phyloP scores from a whole-genome alignment of 139 green algal genomes.

The Coelastrella sp. region DNA sequence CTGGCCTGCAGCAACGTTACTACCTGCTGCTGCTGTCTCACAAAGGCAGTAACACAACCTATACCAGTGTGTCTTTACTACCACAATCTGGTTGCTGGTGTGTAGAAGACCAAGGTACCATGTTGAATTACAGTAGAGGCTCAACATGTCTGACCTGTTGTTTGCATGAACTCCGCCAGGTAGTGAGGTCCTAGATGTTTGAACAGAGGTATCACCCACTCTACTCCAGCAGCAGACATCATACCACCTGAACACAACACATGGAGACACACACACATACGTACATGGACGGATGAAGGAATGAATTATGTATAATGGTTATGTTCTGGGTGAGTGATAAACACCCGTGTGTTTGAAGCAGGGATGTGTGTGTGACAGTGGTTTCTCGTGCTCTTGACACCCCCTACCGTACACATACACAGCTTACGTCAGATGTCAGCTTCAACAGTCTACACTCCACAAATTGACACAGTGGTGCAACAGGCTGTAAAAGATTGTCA shows the following conservation, averaged over 20 bases:
- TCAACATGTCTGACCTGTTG: neutral
- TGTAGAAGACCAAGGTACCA: neutral
- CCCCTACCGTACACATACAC: too few relatives aligned
- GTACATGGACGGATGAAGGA: neutral
- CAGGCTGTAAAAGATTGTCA: too few relatives aligned
- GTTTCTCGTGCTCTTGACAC: too few relatives aligned
- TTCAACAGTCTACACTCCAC: too few relatives aligned
- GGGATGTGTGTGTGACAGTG: too few relatives aligned
- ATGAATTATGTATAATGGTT: neutral
- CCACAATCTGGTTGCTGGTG: neutral
- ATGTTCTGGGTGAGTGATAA: neutral
- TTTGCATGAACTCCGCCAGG: conserved; percentile 7
- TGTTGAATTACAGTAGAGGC: neutral
- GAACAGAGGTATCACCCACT: neutral
- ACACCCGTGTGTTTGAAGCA: too few relatives aligned
- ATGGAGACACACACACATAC: neutral
- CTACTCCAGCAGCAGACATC: conserved; percentile 13
- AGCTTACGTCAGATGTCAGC: too few relatives aligned
- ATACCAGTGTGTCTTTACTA: neutral
- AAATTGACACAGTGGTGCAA: too few relatives aligned
- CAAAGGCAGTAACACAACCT: too few relatives aligned
- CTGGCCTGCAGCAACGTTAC: too few relatives aligned
- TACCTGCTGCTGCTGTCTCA: too few relatives aligned
- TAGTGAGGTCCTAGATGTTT: conserved; percentile 1
- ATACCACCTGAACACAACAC: neutral